phyloP scores from a whole-genome alignment of 2,329 filamentous ascomycete genomes.

The Clonostachys sp. region DNA sequence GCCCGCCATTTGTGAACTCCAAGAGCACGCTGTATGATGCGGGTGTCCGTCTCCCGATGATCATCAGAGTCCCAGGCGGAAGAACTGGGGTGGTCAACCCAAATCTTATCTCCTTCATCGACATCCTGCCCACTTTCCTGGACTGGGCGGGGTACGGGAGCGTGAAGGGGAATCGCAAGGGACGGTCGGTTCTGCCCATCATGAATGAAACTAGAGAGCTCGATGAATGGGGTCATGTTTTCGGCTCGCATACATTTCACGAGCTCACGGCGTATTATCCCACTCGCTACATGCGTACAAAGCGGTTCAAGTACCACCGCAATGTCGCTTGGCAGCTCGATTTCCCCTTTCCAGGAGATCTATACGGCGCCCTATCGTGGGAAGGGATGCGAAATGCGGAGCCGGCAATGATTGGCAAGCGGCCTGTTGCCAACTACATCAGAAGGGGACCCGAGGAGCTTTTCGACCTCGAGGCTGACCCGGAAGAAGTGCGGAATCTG shows the following conservation, averaged over 20 bases:
- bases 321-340: constrained; percentile 43
- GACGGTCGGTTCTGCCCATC: constrained; percentile 32
- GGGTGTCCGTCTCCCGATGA: constrained; percentile 34
- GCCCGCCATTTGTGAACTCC: constrained; percentile 44
- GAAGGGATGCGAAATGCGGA: constrained; percentile 34
- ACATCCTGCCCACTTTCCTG: constrained; percentile 38
- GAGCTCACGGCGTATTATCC: constrained; percentile 46
- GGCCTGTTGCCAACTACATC: constrained; percentile 34
- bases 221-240: constrained; percentile 23
- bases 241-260: constrained; percentile 47
- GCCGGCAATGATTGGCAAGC: constrained; percentile 21
- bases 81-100: constrained; percentile 22
- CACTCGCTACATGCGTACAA: constrained; percentile 36
- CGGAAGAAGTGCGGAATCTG: constrained; percentile 38
- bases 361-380: constrained; percentile 36
- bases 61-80: constrained; percentile 18
- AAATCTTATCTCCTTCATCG: constrained; percentile 38
- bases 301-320: constrained; percentile 42
- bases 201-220: constrained; percentile 11
- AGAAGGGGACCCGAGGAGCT: constrained; percentile 37
- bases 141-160: constrained; percentile 23
- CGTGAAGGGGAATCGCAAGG: constrained; percentile 8
- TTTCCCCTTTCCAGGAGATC: constrained; percentile 40
- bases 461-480: constrained; percentile 38
- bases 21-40: constrained; percentile 46